These are phyloP conservation scores for Saprolegnia parasitica DNA, from an alignment of 352 stramenopile genomes.

Conservation along the genomic window DNA sequence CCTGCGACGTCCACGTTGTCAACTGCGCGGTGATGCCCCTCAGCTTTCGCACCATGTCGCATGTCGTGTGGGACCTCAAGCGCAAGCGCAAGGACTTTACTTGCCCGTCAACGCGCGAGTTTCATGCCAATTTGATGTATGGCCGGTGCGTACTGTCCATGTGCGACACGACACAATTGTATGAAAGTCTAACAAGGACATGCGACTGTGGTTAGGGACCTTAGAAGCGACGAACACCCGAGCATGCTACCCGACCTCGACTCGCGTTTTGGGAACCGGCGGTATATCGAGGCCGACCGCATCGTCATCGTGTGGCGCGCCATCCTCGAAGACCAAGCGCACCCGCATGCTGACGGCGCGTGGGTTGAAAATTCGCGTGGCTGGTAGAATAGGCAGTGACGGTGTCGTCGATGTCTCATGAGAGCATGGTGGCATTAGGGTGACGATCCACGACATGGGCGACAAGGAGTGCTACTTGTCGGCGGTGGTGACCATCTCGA, in stretches of 20 bases:
- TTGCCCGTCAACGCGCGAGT: background rate
- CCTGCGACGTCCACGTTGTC: background rate
- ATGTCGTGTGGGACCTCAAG: background rate
- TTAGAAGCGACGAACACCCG: background rate
- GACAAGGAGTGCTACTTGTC: no score
- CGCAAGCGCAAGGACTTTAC: background rate
- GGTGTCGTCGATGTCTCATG: no score
- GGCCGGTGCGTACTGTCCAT: background rate
- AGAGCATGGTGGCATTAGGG: no score
- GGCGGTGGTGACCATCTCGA: no score
- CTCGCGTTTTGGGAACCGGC: background rate
- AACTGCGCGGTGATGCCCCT: slow-evolving; percentile 4
- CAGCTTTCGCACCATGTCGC: background rate
- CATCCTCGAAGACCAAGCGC: slow-evolving; percentile 2
- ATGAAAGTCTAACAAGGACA: background rate
- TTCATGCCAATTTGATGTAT: slow-evolving; percentile 4
- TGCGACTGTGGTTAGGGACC: background rate
- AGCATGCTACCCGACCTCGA: background rate
- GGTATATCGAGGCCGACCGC: background rate
- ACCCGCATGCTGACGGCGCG: background rate
- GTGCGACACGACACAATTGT: background rate
- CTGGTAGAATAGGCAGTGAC: no score
- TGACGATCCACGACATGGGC: no score
- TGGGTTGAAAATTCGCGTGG: background rate
- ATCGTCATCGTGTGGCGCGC: slow-evolving; percentile 2